Conservation (phyloP, 2,329 filamentous ascomycete genomes). For the Trichoderma lentiforme region DNA sequence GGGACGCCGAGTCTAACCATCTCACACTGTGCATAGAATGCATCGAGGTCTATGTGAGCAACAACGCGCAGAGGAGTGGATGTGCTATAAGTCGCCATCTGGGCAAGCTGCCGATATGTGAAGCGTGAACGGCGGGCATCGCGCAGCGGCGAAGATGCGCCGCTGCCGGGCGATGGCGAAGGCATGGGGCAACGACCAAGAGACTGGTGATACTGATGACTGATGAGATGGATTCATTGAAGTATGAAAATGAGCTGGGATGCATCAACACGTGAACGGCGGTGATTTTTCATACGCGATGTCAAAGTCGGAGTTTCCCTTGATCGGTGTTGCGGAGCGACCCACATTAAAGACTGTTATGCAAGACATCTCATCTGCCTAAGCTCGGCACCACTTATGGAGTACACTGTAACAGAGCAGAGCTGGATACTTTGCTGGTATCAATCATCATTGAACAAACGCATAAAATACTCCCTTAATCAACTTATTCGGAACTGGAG, state of each 20-base stretch:
- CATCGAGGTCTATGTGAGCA: constrained; percentile 91
- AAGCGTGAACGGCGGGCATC: constrained; percentile 61
- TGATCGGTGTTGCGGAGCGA: not conserved
- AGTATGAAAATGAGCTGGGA: not conserved
- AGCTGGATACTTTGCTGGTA: not conserved
- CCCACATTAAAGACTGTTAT: not conserved
- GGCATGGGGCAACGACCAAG: constrained; percentile 22
- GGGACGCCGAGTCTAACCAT: constrained; percentile 77
- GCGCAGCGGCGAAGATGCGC: constrained; percentile 29
- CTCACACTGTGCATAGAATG: constrained; percentile 96
- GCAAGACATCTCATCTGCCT: not conserved
- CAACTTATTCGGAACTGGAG: not conserved
- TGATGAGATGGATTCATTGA: not conserved
- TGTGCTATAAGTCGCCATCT: constrained; percentile 67
- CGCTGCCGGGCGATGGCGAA: constrained; percentile 23
- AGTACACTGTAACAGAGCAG: not conserved
- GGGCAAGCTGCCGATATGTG: constrained; percentile 77
- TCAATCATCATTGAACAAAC: not conserved
- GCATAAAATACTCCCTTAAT: not conserved
- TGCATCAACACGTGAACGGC: not conserved
- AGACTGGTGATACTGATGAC: not conserved
- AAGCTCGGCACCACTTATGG: not conserved
- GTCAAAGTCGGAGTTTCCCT: not conserved
- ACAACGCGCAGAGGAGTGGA: constrained; percentile 80
- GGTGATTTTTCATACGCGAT: not conserved